Evolutionary conservation across 345 rosid genomes (phyloP), one percentile per base, ranked within the genome.

Genomic region (Citrus mangshanensis): DNA sequence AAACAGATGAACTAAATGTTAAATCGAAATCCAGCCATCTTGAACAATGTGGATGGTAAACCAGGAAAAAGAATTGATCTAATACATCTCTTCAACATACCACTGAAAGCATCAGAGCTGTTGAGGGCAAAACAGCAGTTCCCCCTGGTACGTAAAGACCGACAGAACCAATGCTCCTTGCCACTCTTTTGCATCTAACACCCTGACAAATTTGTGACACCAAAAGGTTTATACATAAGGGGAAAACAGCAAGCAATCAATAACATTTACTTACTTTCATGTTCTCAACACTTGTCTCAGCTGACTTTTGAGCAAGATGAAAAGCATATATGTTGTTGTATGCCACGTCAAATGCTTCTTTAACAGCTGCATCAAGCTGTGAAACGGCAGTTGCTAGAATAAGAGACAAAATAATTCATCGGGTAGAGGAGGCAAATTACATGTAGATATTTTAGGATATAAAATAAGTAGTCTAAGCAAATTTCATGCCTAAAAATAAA

Each of bases 91-190:
- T 63, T 73, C 38, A 46, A 88, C 94, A 86, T 92, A 92, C 98
- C 72, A 95, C 81, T 60, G 98, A 81, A 84, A 95, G 97, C 98
- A 95, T 93, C 73, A 95, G 79, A 70, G 99, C 97, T 34, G 98
- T 93, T 68, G 98, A 95, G 27, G 98, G 99, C 78, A 95, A 87
- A 83, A 93, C 97, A 68, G 97, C 95, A 66, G 98, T 95, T 64
- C 97, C 99, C 35, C 97, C 98, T 7, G 98, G 96, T 19, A 95
- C 99, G 86, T 93, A 92, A 81, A 93, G 99, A 65, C 99, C 98
- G 6, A 95, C 97, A 46, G 99, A 93, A 35, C 88, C 89, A 84
- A 95, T 92, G 86, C 95, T 86, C 83, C 97, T 89, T 0, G 98
- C 88, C 66, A 93, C 97, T 65, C 98, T 79, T 85, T 95, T 92